Evolutionary conservation across 176 grass and related monocot species (phyloP).

Genomic region (Panicum miliaceum): DNA sequence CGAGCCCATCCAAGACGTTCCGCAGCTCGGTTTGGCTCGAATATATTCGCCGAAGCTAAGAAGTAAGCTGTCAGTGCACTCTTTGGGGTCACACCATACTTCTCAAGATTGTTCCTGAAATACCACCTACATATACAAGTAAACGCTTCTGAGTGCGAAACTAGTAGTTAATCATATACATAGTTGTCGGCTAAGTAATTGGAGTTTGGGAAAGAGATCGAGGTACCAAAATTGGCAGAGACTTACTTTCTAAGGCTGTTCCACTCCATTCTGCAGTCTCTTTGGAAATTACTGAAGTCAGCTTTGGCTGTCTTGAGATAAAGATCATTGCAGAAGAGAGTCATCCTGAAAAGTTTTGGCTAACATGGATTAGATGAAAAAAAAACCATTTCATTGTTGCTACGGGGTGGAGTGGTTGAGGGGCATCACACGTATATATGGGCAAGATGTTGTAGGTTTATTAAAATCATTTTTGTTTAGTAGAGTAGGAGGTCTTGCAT

Average conservation of each 20-base stretch:
- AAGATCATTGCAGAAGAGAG: conserved; percentile 52
- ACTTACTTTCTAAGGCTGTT: conserved; percentile 43
- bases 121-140: conserved; percentile 49
- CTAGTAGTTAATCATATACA: too few species aligned
- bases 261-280: conserved; percentile 54
- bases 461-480: too few species aligned
- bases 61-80: conserved; percentile 52
- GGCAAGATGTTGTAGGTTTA: too few species aligned
- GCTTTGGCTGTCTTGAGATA: conserved; percentile 56
- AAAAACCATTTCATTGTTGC: too few species aligned
- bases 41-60: conserved; percentile 55
- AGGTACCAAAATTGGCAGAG: too few species aligned
- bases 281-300: conserved; percentile 57
- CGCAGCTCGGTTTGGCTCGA: conserved; percentile 42
- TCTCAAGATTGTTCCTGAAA: conserved; percentile 7
- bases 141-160: too few species aligned
- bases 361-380: too few species aligned
- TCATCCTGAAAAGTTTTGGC: conserved; percentile 52
- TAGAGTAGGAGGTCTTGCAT: too few species aligned
- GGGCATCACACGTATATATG: too few species aligned
- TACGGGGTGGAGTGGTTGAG: too few species aligned
- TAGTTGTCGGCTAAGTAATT: too few species aligned
- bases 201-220: too few species aligned
- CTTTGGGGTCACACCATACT: conserved; percentile 1
- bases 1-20: conserved; percentile 61